These are phyloP conservation scores for Cicer cuneatum DNA, from an alignment of 306 rosid species.

Conservation along the genomic window DNA sequence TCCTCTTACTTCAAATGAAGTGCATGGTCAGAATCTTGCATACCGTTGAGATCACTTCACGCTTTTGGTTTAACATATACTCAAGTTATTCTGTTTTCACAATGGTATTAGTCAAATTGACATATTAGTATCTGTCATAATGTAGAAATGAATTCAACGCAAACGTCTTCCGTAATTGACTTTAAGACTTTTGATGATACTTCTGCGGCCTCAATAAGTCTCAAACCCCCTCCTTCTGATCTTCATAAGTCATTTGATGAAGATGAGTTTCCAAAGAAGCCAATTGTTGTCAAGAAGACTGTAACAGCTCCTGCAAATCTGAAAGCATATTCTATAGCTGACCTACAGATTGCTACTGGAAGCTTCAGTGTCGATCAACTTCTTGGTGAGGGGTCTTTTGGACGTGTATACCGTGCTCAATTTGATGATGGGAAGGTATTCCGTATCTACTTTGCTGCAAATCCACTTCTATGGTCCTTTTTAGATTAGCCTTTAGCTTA, in stretches of 20 bases:
- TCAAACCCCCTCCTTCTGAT: conserved; percentile 95
- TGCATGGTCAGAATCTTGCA: conserved; percentile 61
- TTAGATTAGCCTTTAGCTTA: conserved; percentile 15
- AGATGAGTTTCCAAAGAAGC: conserved; percentile 65
- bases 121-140: conserved; percentile 35
- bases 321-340: conserved; percentile 82
- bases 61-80: too few relatives aligned
- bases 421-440: conserved; percentile 90
- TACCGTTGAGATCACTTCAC: conserved; percentile 1
- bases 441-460: conserved; percentile 21
- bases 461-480: conserved; percentile 15
- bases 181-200: conserved; percentile 71
- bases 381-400: conserved; percentile 92
- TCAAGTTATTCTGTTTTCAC: not conserved
- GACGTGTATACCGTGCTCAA: conserved; percentile 93
- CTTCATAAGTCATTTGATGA: conserved; percentile 85
- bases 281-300: conserved; percentile 61
- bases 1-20: conserved; percentile 63
- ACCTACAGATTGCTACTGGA: conserved; percentile 96
- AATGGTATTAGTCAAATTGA: conserved; percentile 13
- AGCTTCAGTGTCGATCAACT: conserved; percentile 90
- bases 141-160: conserved; percentile 77
- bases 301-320: conserved; percentile 65
- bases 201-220: conserved; percentile 59
- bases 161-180: conserved; percentile 60